These are phyloP conservation scores for Cyclotella distinguenda DNA, from an alignment of 108 stramenopile species.

Conservation along the genomic window DNA sequence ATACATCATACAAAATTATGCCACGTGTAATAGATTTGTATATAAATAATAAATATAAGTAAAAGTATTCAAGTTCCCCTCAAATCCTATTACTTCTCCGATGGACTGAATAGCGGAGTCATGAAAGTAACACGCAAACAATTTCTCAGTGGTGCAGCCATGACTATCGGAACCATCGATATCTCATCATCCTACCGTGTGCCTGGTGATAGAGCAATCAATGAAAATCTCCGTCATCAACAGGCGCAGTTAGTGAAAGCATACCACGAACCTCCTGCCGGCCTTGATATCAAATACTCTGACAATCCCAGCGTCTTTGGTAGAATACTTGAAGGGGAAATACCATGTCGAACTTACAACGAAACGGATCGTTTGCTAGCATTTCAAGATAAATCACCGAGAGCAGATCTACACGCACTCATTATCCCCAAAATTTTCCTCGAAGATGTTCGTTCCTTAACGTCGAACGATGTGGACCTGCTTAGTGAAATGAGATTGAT, in stretches of 20 bases:
- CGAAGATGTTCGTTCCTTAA: constrained; percentile 31
- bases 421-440: constrained; percentile 69
- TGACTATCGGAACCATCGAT: no score
- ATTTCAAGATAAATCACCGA: constrained; percentile 58
- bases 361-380: constrained; percentile 54
- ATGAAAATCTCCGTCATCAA: background rate
- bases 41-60: no score
- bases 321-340: constrained; percentile 58
- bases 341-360: constrained; percentile 27
- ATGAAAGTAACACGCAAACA: no score
- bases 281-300: constrained; percentile 30
- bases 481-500: constrained; percentile 58
- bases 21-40: no score
- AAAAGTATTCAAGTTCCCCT: no score
- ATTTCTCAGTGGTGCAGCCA: no score
- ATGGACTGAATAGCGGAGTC: no score
- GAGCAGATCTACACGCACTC: constrained; percentile 60
- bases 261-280: constrained; percentile 30
- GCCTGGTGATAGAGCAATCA: background rate
- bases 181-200: background rate
- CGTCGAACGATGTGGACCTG: constrained; percentile 22
- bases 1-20: no score
- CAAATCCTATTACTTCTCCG: no score
- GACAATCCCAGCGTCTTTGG: constrained; percentile 76
- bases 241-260: no score